Conservation (phyloP, 805 yeast genomes). For the Kurtzmaniella fragi region DNA sequence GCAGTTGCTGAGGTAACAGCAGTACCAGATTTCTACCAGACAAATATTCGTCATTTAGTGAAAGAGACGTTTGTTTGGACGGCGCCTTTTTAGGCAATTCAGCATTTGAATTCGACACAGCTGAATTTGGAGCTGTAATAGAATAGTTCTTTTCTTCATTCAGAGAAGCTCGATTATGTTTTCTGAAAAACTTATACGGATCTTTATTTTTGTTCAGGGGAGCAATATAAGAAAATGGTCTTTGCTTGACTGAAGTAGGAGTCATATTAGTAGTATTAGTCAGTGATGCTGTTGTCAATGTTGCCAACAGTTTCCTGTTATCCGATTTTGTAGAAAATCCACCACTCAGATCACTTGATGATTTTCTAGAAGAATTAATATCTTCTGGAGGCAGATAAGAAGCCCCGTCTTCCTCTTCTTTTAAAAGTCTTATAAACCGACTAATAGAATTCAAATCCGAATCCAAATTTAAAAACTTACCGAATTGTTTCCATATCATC, state of each 20-base stretch:
- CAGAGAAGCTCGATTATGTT: constrained; percentile 61
- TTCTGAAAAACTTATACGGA: constrained; percentile 48
- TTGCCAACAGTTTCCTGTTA: background rate
- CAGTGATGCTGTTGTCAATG: background rate
- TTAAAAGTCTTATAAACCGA: constrained; percentile 34
- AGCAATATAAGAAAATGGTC: constrained; percentile 38
- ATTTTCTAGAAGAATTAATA: background rate
- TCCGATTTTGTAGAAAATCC: background rate
- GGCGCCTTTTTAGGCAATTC: background rate
- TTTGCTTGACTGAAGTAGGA: constrained; percentile 14
- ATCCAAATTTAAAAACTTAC: constrained; percentile 28
- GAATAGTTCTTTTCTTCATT: constrained; percentile 33
- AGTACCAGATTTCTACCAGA: background rate
- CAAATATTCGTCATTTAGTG: background rate
- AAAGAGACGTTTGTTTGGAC: background rate
- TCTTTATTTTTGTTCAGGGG: constrained; percentile 17
- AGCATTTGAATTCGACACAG: background rate
- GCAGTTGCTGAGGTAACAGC: background rate
- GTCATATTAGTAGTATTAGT: background rate
- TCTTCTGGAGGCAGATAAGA: background rate
- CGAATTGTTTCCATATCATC: constrained; percentile 42
- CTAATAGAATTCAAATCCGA: constrained; percentile 48
- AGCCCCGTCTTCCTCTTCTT: constrained; percentile 8
- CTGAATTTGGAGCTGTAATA: constrained; percentile 15
- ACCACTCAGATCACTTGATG: background rate